A percentile compares a stretch with the other conserved stretches of the same genome.
Evolutionary conservation across 306 rosid species (phyloP).

Genomic region (Luffa aegyptiaca): DNA sequence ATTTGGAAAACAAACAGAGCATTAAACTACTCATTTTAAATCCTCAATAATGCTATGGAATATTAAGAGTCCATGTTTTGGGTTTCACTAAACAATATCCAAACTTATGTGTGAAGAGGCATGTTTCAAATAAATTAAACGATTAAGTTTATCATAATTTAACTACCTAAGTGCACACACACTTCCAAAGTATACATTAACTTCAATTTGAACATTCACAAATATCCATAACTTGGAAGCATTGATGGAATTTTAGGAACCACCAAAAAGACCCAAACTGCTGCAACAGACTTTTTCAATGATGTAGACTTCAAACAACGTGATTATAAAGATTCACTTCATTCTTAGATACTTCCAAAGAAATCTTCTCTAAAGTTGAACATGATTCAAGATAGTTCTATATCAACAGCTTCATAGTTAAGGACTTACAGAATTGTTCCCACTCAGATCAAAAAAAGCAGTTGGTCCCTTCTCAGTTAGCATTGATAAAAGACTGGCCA

Average conservation of each 20-base stretch:
- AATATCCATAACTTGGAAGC: neutral
- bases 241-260: neutral
- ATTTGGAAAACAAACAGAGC: neutral
- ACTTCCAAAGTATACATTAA: neutral
- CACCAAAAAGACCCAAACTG: neutral
- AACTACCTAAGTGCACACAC: neutral
- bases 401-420: neutral
- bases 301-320: neutral
- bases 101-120: neutral
- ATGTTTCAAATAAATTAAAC: neutral
- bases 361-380: neutral
- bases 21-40: neutral
- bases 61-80: neutral
- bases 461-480: slow-evolving; percentile 93
- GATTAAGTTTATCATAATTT: neutral
- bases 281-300: neutral
- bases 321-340: neutral
- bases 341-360: neutral
- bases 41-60: neutral
- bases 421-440: slow-evolving; percentile 75
- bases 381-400: neutral
- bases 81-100: neutral
- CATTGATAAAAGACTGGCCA: slow-evolving; percentile 79
- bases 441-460: slow-evolving; percentile 85
- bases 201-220: neutral